Evolutionary conservation across 352 stramenopile species (phyloP).

Genomic region (Phytophthora multivora): DNA sequence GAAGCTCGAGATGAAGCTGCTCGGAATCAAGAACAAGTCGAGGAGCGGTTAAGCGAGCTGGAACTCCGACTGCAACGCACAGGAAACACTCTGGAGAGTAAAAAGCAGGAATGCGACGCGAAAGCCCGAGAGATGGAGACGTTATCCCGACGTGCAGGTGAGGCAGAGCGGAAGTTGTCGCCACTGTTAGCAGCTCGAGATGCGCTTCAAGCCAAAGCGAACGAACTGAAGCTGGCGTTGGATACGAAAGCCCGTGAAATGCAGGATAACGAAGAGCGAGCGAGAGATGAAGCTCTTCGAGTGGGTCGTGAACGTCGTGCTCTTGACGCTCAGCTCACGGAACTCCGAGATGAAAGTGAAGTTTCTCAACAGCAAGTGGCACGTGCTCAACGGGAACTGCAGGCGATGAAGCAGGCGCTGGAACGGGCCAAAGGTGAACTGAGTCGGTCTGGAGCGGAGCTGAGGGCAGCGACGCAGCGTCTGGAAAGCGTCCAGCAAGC

Average conservation of each 20-base stretch:
- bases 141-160: conserved; percentile 44
- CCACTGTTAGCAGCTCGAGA: conserved; percentile 56
- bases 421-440: conserved; percentile 68
- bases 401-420: conserved; percentile 50
- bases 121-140: conserved; percentile 59
- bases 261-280: conserved; percentile 56
- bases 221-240: conserved; percentile 62
- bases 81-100: conserved; percentile 48
- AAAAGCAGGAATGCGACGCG: conserved; percentile 65
- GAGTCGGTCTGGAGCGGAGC: conserved; percentile 42
- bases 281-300: conserved; percentile 51
- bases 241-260: conserved; percentile 53
- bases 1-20: conserved; percentile 28
- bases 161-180: conserved; percentile 68
- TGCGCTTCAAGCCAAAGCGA: conserved; percentile 53
- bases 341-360: conserved; percentile 65
- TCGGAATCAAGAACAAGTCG: conserved; percentile 23
- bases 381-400: conserved; percentile 53
- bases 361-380: conserved; percentile 41
- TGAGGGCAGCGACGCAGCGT: conserved; percentile 49
- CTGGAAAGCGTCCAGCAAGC: conserved; percentile 58
- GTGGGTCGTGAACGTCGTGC: conserved; percentile 63
- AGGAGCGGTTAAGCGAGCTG: conserved; percentile 26
- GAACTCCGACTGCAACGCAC: conserved; percentile 28
- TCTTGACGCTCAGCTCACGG: conserved; percentile 47